These are phyloP conservation scores for Penicillium sp. DNA, from an alignment of 2,329 filamentous ascomycete genomes.

Conservation along the genomic window DNA sequence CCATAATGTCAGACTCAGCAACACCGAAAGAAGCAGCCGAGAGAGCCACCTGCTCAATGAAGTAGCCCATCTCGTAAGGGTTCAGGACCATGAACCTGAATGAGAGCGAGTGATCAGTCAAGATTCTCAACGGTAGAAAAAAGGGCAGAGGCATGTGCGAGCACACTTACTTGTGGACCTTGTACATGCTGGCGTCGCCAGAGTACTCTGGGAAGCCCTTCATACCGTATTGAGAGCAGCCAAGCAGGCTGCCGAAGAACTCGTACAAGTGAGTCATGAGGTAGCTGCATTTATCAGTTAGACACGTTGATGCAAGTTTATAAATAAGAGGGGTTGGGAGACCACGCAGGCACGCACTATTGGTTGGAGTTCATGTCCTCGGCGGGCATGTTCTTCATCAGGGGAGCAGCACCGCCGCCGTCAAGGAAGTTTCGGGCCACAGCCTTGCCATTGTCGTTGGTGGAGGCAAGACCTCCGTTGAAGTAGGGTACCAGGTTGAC, in stretches of 20 bases:
- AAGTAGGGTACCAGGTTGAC: slow-evolving; percentile 59
- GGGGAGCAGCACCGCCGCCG: slow-evolving; percentile 51
- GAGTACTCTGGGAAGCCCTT: slow-evolving; percentile 47
- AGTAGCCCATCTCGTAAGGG: slow-evolving; percentile 50
- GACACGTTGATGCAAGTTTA: not conserved
- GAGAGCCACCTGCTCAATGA: slow-evolving; percentile 54
- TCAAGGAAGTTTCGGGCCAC: slow-evolving; percentile 56
- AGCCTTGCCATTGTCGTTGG: slow-evolving; percentile 47
- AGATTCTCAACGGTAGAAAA: not conserved
- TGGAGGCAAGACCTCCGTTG: slow-evolving; percentile 49
- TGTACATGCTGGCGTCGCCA: slow-evolving; percentile 21
- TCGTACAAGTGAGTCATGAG: slow-evolving; percentile 58
- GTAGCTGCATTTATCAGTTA: slow-evolving; percentile 32
- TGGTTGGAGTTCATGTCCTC: slow-evolving; percentile 48
- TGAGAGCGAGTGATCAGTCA: not conserved
- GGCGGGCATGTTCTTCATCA: slow-evolving; percentile 52
- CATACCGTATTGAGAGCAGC: slow-evolving; percentile 49
- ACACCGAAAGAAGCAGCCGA: slow-evolving; percentile 56
- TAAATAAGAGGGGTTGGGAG: not conserved
- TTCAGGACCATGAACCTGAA: slow-evolving; percentile 52
- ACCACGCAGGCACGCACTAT: slow-evolving; percentile 41
- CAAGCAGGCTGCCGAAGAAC: slow-evolving; percentile 55
- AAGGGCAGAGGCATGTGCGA: not conserved
- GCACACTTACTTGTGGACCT: slow-evolving; percentile 24
- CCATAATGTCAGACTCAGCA: slow-evolving; percentile 46